phyloP scores from a whole-genome alignment of 768 basidiomycete species.

The Leccinum disarticulatum region DNA sequence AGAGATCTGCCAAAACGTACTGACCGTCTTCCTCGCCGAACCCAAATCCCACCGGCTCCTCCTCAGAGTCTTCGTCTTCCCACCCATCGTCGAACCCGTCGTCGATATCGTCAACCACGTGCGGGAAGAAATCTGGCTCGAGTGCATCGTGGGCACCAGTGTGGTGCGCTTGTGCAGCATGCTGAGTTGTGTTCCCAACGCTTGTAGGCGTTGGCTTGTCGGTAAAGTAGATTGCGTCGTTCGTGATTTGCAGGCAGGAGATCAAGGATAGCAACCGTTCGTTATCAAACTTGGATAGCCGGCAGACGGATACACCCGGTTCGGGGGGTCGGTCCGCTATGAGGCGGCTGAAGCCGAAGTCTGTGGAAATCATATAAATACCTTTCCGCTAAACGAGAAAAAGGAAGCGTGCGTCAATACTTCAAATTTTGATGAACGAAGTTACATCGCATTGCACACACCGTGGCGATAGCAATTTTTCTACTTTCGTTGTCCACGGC shows the following conservation, averaged over 20 bases:
- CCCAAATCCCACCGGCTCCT: slow-evolving; percentile 2
- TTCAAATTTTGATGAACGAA: not conserved
- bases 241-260: slow-evolving; percentile 57
- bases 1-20: not conserved
- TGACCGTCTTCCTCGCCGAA: slow-evolving; percentile 13
- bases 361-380: slow-evolving; percentile 27
- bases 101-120: slow-evolving; percentile 10
- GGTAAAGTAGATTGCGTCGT: slow-evolving; percentile 51
- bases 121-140: slow-evolving; percentile 3
- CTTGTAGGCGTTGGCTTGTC: slow-evolving; percentile 14
- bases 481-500: slow-evolving; percentile 42
- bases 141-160: not conserved
- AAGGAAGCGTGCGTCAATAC: not conserved
- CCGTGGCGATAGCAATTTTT: slow-evolving; percentile 49
- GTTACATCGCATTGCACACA: slow-evolving; percentile 15
- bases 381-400: slow-evolving; percentile 19
- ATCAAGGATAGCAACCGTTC: slow-evolving; percentile 26
- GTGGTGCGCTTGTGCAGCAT: not conserved
- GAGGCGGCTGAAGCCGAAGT: slow-evolving; percentile 20
- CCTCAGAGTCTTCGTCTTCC: slow-evolving; percentile 19
- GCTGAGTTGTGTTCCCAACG: not conserved
- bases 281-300: slow-evolving; percentile 18
- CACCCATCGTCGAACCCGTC: slow-evolving; percentile 13
- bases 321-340: slow-evolving; percentile 32
- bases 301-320: slow-evolving; percentile 30